Evolutionary conservation across 176 grass and related monocot genomes (phyloP).

Genomic region (Zea mays): Zm-B73-REFERENCE-NAM-5.0 NC_050098.1:202196001-202196500

Average conservation of each 20-base stretch:
- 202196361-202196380: slow-evolving; percentile 25
- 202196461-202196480: background rate
- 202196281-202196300: slow-evolving; percentile 31
- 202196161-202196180: background rate
- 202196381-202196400: slow-evolving; percentile 32
- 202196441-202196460: background rate
- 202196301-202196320: slow-evolving; percentile 24
- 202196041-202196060: too few species aligned
- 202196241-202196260: slow-evolving; percentile 27
- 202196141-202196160: too few species aligned
- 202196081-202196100: too few species aligned
- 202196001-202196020: too few species aligned
- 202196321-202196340: slow-evolving; percentile 42
- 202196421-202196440: background rate
- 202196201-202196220: slow-evolving; percentile 24
- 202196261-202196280: slow-evolving; percentile 23
- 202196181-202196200: background rate
- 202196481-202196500: background rate
- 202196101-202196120: too few species aligned
- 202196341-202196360: slow-evolving; percentile 37
- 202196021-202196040: too few species aligned
- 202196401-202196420: slow-evolving; percentile 37
- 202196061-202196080: too few species aligned
- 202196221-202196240: slow-evolving; percentile 11
- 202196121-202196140: too few species aligned